A percentile compares a stretch with the other conserved stretches of the same genome.
Evolutionary conservation across 768 basidiomycete species (phyloP).

Genomic region (Amanita fuliginea): DNA sequence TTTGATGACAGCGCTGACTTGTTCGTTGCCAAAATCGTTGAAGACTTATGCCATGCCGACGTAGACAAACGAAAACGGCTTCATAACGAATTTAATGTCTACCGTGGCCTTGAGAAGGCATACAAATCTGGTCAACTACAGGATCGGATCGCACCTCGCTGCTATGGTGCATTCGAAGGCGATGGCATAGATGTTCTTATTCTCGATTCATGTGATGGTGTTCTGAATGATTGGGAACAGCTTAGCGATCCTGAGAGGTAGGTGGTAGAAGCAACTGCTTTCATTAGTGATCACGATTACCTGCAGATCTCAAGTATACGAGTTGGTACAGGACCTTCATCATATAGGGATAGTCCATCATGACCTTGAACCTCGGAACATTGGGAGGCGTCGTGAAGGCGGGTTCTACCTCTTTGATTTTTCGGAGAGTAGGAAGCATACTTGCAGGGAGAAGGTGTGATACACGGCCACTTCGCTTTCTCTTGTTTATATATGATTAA

Average conservation of each 20-base stretch:
- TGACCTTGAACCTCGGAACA: slow-evolving; percentile 13
- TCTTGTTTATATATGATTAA: background rate
- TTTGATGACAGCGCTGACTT: slow-evolving; percentile 10
- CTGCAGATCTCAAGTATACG: slow-evolving; percentile 12
- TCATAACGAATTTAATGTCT: slow-evolving; percentile 11
- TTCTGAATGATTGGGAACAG: slow-evolving; percentile 12
- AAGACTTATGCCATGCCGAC: slow-evolving; percentile 10
- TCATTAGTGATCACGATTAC: slow-evolving; percentile 10
- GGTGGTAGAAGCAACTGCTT: slow-evolving; percentile 10
- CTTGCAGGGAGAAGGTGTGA: slow-evolving; percentile 8
- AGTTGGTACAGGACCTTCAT: slow-evolving; percentile 12
- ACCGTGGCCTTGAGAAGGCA: slow-evolving; percentile 11
- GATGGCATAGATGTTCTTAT: slow-evolving; percentile 10
- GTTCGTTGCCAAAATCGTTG: slow-evolving; percentile 11
- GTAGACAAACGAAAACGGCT: slow-evolving; percentile 10
- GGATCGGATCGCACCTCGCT: slow-evolving; percentile 12
- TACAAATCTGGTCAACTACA: slow-evolving; percentile 10
- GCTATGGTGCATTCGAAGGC: slow-evolving; percentile 13
- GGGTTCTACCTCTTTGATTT: slow-evolving; percentile 12
- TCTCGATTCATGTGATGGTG: slow-evolving; percentile 12
- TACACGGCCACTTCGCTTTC: slow-evolving; percentile 4
- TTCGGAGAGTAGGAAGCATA: slow-evolving; percentile 11
- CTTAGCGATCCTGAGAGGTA: slow-evolving; percentile 11
- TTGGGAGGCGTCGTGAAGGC: slow-evolving; percentile 10
- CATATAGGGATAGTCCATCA: slow-evolving; percentile 11